Conservation (phyloP, 2,329 filamentous ascomycete genomes). For the Ascochyta viciae-villosae region DNA sequence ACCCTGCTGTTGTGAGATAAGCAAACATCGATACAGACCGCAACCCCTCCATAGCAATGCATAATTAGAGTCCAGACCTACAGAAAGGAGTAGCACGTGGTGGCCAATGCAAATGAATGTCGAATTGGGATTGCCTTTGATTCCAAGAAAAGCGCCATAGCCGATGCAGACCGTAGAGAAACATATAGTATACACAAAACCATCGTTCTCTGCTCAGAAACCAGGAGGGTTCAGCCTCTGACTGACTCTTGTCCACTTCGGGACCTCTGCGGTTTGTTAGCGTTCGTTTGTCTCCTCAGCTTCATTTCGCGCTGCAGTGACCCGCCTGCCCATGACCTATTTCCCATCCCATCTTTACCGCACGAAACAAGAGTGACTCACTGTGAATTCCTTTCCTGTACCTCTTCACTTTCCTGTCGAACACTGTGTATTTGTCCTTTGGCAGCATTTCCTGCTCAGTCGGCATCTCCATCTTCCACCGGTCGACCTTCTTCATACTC, state of each 20-base stretch:
- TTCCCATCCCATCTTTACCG: not conserved
- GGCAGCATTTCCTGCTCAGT: constrained; percentile 94
- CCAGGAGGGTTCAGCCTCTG: constrained; percentile 94
- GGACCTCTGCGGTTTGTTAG: constrained; percentile 67
- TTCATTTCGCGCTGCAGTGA: too few relatives aligned
- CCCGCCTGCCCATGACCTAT: too few relatives aligned
- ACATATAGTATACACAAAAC: constrained; percentile 37
- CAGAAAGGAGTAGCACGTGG: not conserved
- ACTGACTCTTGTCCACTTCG: constrained; percentile 91
- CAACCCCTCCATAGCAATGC: not conserved
- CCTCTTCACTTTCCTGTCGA: constrained; percentile 92
- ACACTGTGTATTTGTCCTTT: constrained; percentile 97
- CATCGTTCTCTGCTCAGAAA: constrained; percentile 63
- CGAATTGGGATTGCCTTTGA: constrained; percentile 9
- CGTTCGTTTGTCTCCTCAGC: constrained; percentile 45
- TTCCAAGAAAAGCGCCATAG: constrained; percentile 21
- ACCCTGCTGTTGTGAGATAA: not conserved
- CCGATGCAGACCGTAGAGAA: constrained; percentile 27
- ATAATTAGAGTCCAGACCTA: not conserved
- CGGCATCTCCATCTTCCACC: constrained; percentile 97
- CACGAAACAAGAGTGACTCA: constrained; percentile 58
- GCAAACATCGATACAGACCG: not conserved
- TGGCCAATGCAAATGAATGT: not conserved
- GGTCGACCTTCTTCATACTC: constrained; percentile 76
- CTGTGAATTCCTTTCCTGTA: constrained; percentile 98